Evolutionary conservation across 441 rosid genomes (phyloP).

Genomic region (Gossypium trilobum): DNA sequence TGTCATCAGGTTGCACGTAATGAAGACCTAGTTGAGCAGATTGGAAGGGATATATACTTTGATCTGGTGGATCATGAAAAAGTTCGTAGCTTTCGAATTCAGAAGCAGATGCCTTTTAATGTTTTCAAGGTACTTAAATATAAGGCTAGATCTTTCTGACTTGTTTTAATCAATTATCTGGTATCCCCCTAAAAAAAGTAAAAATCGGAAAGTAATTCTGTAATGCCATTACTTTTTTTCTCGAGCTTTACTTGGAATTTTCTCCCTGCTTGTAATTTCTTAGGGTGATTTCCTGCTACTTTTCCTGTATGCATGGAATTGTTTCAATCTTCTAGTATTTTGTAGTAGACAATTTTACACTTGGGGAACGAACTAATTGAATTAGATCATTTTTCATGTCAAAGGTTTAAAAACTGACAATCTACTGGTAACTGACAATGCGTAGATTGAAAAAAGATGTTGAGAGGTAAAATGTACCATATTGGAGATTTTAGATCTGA

Average conservation of each 20-base stretch:
- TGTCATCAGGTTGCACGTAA: slow-evolving; percentile 45
- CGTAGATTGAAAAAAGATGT: not conserved
- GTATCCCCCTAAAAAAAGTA: not conserved
- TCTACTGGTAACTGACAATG: slow-evolving; percentile 21
- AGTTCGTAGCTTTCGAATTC: slow-evolving; percentile 66
- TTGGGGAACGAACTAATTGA: not conserved
- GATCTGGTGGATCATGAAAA: slow-evolving; percentile 77
- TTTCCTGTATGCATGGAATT: not conserved
- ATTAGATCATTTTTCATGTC: not conserved
- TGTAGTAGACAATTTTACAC: slow-evolving; percentile 1
- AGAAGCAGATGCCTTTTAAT: slow-evolving; percentile 51
- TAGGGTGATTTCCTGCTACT: not conserved
- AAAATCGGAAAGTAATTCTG: not conserved
- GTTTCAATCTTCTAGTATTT: not conserved
- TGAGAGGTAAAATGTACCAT: not conserved
- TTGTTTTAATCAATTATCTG: not conserved
- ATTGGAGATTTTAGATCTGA: not conserved
- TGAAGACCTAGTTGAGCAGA: slow-evolving; percentile 43
- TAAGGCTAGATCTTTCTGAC: not conserved
- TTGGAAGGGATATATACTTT: slow-evolving; percentile 62
- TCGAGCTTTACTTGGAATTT: not conserved
- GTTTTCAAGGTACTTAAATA: slow-evolving; percentile 44
- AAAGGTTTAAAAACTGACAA: not conserved
- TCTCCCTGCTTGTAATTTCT: not conserved
- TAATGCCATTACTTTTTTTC: not conserved